A percentile compares a stretch with the other conserved stretches of the same genome.
Conservation (phyloP, 768 basidiomycete genomes). For the Termitomyces eurrhizus region DNA sequence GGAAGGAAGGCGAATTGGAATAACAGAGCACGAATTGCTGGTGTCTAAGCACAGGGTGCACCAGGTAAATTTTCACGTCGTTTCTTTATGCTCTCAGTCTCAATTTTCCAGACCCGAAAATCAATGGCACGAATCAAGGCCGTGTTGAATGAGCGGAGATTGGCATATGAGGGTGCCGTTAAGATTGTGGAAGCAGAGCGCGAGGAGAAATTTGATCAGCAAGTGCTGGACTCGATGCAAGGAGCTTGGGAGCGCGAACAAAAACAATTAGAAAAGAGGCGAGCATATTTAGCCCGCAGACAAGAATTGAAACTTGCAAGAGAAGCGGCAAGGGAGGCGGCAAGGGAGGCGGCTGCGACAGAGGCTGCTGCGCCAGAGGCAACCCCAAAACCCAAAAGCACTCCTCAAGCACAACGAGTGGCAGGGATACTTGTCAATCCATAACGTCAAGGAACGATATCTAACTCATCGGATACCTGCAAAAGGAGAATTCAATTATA, state of each 20-base stretch:
- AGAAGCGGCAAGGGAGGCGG: neutral
- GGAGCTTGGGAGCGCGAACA: conserved; percentile 20
- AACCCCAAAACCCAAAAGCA: neutral
- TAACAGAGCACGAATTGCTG: conserved; percentile 27
- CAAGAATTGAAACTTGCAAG: conserved; percentile 13
- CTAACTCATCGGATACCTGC: neutral
- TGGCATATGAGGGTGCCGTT: conserved; percentile 75
- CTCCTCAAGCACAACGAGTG: neutral
- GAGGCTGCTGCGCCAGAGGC: neutral
- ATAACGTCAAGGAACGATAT: neutral
- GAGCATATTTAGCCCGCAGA: conserved; percentile 13
- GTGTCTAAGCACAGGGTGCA: conserved; percentile 35
- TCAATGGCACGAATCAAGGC: conserved; percentile 97
- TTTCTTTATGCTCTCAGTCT: neutral
- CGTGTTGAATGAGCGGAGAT: conserved; percentile 84
- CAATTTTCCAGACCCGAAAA: conserved; percentile 67
- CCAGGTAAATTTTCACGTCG: conserved; percentile 32
- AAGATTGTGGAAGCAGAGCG: conserved; percentile 34
- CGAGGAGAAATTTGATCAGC: conserved; percentile 24
- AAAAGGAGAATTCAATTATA: neutral
- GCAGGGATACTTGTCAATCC: conserved; percentile 1
- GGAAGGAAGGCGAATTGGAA: conserved; percentile 64
- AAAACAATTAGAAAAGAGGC: conserved; percentile 13
- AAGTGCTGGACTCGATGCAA: conserved; percentile 25
- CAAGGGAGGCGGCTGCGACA: neutral